A percentile compares a stretch with the other conserved stretches of the same genome.
Conservation (phyloP, 345 rosid genomes). For the Camelina neglecta region DNA sequence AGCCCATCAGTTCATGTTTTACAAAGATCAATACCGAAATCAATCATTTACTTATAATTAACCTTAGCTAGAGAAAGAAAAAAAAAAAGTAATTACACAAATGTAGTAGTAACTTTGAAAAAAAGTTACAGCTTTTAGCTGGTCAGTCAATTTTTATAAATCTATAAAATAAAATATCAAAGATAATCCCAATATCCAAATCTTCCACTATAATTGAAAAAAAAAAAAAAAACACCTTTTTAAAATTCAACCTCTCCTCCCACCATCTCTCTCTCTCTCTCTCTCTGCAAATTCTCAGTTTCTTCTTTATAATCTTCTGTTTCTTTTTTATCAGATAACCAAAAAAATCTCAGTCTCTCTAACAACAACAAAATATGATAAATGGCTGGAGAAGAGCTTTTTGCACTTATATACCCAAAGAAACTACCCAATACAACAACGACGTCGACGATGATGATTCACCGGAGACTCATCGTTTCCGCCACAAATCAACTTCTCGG, state of each 20-base stretch:
- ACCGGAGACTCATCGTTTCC: conserved; percentile 44
- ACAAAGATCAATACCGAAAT: background rate
- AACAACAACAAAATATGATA: conserved; percentile 52
- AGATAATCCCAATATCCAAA: conserved; percentile 36
- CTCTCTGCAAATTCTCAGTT: conserved; percentile 15
- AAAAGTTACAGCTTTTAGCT: background rate
- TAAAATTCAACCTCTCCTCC: conserved; percentile 31
- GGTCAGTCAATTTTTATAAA: background rate
- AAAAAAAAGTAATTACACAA: conserved; percentile 4
- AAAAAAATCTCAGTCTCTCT: conserved; percentile 24
- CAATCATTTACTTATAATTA: conserved; percentile 32
- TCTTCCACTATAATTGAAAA: conserved; percentile 29
- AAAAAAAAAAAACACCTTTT: background rate
- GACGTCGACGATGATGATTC: background rate
- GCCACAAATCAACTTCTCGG: conserved; percentile 55
- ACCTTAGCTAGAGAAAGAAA: background rate
- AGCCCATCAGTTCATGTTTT: background rate
- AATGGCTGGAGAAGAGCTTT: conserved; percentile 91
- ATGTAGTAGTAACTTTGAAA: conserved; percentile 12
- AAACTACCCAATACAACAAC: conserved; percentile 32
- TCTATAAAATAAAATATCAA: background rate
- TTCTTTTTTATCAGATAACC: conserved; percentile 5
- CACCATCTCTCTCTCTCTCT: conserved; percentile 31
- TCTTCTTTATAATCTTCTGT: conserved; percentile 3
- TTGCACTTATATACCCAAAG: conserved; percentile 79